These are phyloP conservation scores for Kodamaea anthophila DNA, from an alignment of 1,139 yeast genomes.

Conservation along the genomic window DNA sequence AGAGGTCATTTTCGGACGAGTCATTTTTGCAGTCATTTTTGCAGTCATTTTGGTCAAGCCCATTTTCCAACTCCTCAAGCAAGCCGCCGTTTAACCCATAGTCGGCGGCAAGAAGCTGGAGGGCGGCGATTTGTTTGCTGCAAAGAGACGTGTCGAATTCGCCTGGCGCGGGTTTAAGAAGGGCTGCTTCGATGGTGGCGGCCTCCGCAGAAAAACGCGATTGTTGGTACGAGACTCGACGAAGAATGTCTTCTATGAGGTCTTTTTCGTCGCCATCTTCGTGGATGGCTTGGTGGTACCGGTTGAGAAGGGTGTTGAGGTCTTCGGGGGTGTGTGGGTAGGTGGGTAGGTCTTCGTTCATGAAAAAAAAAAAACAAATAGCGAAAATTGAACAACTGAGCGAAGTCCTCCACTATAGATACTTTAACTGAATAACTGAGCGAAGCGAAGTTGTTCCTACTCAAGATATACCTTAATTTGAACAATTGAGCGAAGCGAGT, in stretches of 20 bases:
- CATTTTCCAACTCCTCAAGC: constrained; percentile 4
- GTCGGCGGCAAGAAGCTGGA: constrained; percentile 72
- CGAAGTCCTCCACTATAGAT: too few species aligned
- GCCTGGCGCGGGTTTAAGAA: too few species aligned
- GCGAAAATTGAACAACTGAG: too few species aligned
- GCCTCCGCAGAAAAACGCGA: too few species aligned
- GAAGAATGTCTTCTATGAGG: constrained; percentile 28
- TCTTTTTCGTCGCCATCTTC: constrained; percentile 14
- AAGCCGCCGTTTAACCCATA: constrained; percentile 58
- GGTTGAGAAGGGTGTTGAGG: constrained; percentile 25
- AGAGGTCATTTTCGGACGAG: too few species aligned
- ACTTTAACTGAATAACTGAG: too few species aligned
- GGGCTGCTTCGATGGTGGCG: neutral
- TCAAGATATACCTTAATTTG: too few species aligned
- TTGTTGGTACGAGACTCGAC: constrained; percentile 22
- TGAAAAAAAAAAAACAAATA: constrained; percentile 1
- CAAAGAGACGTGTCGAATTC: constrained; percentile 45
- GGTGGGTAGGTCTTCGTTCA: constrained; percentile 3
- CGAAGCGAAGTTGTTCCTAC: too few species aligned
- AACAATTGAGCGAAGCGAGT: too few species aligned
- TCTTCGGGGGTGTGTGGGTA: constrained; percentile 29
- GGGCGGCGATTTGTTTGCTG: constrained; percentile 64
- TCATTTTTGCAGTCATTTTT: neutral
- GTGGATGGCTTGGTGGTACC: constrained; percentile 25
- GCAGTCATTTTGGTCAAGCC: neutral